Evolutionary conservation across 2,329 filamentous ascomycete species (phyloP).

Genomic region (Beauveria rudraprayagi): DNA sequence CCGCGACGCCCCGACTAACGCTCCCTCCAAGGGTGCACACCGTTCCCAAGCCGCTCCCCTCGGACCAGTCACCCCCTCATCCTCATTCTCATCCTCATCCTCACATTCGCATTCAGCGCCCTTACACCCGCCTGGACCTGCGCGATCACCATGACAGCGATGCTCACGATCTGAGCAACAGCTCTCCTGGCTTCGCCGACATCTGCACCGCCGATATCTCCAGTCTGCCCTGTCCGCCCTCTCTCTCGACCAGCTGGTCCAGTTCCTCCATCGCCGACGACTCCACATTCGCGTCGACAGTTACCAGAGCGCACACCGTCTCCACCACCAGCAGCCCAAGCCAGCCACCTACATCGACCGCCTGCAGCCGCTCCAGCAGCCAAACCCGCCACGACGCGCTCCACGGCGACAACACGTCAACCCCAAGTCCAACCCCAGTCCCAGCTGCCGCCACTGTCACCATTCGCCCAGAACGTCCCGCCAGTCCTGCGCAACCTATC

Average conservation of each 20-base stretch:
- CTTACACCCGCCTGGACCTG: constrained; percentile 9
- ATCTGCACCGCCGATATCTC: neutral
- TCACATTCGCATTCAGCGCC: constrained; percentile 11
- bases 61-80: constrained; percentile 9
- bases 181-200: constrained; percentile 5
- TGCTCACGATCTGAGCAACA: constrained; percentile 1
- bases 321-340: constrained; percentile 10
- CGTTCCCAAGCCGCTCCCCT: constrained; percentile 8
- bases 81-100: neutral
- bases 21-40: constrained; percentile 9
- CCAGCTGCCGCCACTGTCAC: neutral
- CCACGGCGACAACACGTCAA: constrained; percentile 5
- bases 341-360: constrained; percentile 9
- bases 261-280: constrained; percentile 10
- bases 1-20: neutral
- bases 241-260: constrained; percentile 10
- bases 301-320: constrained; percentile 11
- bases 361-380: constrained; percentile 10
- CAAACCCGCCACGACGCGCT: constrained; percentile 7
- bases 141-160: constrained; percentile 7
- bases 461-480: neutral
- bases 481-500: too few species aligned
- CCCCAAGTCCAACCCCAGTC: neutral
- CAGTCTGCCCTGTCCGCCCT: neutral
- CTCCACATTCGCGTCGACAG: constrained; percentile 10